phyloP scores from a whole-genome alignment of 306 rosid genomes.

The Dryas drummondii region DNA sequence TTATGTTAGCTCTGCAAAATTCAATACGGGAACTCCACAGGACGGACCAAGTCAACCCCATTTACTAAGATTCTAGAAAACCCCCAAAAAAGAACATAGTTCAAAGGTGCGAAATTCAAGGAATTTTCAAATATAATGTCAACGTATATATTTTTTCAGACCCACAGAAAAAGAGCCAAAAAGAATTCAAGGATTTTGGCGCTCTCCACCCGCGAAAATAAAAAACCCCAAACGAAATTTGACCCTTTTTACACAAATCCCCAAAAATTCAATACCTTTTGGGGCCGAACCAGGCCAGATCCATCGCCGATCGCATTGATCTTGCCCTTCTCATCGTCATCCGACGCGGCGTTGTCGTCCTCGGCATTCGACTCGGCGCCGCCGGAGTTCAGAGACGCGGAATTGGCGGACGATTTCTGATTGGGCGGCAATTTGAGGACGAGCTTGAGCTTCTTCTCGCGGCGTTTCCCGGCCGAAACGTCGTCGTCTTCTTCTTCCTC shows the following conservation, averaged over 20 bases:
- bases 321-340: slow-evolving; percentile 40
- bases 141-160: slow-evolving; percentile 27
- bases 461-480: slow-evolving; percentile 38
- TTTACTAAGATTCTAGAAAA: slow-evolving; percentile 40
- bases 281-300: slow-evolving; percentile 33
- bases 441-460: slow-evolving; percentile 62
- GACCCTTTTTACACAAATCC: slow-evolving; percentile 7
- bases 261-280: slow-evolving; percentile 42
- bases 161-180: slow-evolving; percentile 11
- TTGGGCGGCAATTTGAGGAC: slow-evolving; percentile 47
- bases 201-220: slow-evolving; percentile 30
- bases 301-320: slow-evolving; percentile 48
- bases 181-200: slow-evolving; percentile 6
- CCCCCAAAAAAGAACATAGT: slow-evolving; percentile 11
- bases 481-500: slow-evolving; percentile 22
- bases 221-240: slow-evolving; percentile 2
- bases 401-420: slow-evolving; percentile 46
- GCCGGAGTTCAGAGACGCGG: slow-evolving; percentile 41
- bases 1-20: slow-evolving; percentile 2
- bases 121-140: slow-evolving; percentile 36
- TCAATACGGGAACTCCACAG: slow-evolving; percentile 15
- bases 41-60: slow-evolving; percentile 42
- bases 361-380: slow-evolving; percentile 50
- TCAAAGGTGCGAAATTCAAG: slow-evolving; percentile 58
- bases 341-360: slow-evolving; percentile 34